Evolutionary conservation across 768 basidiomycete species (phyloP), one percentile per base, ranked within the genome.

Genomic region (Boletus barrowsii): DNA sequence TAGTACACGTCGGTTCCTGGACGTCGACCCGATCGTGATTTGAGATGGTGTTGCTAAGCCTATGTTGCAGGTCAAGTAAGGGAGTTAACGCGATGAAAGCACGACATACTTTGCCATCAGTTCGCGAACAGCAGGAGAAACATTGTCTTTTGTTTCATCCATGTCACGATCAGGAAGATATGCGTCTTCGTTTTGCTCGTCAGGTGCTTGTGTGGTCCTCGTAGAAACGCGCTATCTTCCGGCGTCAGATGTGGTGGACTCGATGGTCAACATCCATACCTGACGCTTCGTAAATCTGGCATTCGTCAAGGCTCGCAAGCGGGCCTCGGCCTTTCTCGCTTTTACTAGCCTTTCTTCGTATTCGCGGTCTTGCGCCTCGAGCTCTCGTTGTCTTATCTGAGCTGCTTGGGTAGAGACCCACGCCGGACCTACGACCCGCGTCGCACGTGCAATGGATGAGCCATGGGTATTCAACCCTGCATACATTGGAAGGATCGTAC

Each of bases 351-450:
- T 77, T 51, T 80, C 78, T 55, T 84, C 83, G 54, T 86, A 83
- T 46, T 84, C 88, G 33, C 68, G 63, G 42, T 90, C 88, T 41
- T 83, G 81, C 0, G 75, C 78, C 59, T 91, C 90, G 42, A 93
- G 73, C 53, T 87, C 84, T 10, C 82, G 74, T 49, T 79, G 73
- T n/a, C 79, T 73, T 22, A 86, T 79, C 51, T 83, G 84, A 47
- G 84, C 66, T 14, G 88, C 84, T 60, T 93, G 89, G 22, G 83
- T 76, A 14, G 84, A 64, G 0, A 95, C 87, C 92, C 92, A 95
- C 47, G 83, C 82, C 7, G 83, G 86, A 30, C 72, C 87, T 84
- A 54, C 32, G 35, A 30, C 29, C 45, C 47, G 14, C 22, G 13
- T 22, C 30, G 20, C 37, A 36, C 26, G 22, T 30, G 18, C 37